These are phyloP conservation scores for Tricladium varicosporioides DNA, from an alignment of 2,329 filamentous ascomycete genomes.

Conservation along the genomic window DNA sequence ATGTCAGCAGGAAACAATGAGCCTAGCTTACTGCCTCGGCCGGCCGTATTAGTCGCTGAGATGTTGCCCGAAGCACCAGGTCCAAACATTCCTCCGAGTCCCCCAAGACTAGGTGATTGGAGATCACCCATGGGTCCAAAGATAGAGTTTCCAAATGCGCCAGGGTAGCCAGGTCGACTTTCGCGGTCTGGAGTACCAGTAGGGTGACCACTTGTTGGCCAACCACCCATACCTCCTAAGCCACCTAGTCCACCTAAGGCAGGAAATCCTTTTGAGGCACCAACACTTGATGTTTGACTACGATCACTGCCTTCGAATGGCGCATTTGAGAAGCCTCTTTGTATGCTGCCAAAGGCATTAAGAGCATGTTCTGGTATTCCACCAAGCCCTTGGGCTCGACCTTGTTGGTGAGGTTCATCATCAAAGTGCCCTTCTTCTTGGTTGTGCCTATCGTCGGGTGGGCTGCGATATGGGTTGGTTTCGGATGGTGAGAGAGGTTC, in stretches of 20 bases:
- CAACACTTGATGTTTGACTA: slow-evolving; percentile 88
- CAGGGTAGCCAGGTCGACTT: slow-evolving; percentile 48
- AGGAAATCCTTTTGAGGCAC: slow-evolving; percentile 69
- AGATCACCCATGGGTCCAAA: slow-evolving; percentile 77
- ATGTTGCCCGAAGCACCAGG: slow-evolving; percentile 51
- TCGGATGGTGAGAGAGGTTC: slow-evolving; percentile 87
- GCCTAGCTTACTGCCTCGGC: slow-evolving; percentile 77
- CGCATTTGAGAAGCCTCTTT: slow-evolving; percentile 46
- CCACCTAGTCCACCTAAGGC: slow-evolving; percentile 55
- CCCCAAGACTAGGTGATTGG: slow-evolving; percentile 70
- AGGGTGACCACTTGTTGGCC: slow-evolving; percentile 54
- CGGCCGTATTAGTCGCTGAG: slow-evolving; percentile 61
- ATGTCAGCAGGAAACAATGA: slow-evolving; percentile 85
- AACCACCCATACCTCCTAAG: slow-evolving; percentile 43
- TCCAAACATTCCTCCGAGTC: slow-evolving; percentile 69
- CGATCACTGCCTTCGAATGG: slow-evolving; percentile 72
- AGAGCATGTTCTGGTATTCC: slow-evolving; percentile 50
- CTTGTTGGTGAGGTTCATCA: slow-evolving; percentile 37
- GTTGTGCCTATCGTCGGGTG: slow-evolving; percentile 67
- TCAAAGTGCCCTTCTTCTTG: slow-evolving; percentile 41
- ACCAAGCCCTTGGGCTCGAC: slow-evolving; percentile 50
- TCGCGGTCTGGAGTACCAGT: slow-evolving; percentile 68
- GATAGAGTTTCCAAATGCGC: slow-evolving; percentile 74
- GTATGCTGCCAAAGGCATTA: slow-evolving; percentile 53
- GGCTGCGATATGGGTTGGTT: slow-evolving; percentile 95